Conservation (phyloP, 768 basidiomycete genomes). For the Suillus hirtellus region DNA sequence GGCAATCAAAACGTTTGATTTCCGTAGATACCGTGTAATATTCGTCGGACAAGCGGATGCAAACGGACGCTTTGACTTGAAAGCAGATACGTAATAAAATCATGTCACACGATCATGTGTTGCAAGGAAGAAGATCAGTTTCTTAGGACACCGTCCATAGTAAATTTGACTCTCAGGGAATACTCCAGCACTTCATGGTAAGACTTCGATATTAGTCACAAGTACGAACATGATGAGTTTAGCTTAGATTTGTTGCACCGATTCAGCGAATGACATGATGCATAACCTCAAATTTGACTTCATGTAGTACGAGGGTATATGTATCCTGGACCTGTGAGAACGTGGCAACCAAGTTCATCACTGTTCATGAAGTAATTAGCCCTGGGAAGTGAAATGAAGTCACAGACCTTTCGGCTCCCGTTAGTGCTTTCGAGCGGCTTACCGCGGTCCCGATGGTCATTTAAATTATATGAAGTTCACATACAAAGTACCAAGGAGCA, state of each 20-base stretch:
- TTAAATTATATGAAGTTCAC: neutral
- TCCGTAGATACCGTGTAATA: slow-evolving; percentile 17
- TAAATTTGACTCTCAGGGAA: neutral
- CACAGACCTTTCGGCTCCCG: neutral
- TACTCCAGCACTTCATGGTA: neutral
- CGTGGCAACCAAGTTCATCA: neutral
- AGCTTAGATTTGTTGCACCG: too few relatives aligned
- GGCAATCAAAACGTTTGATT: slow-evolving; percentile 8
- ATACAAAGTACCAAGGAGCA: neutral
- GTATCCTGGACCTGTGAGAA: slow-evolving; percentile 8
- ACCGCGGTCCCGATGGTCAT: neutral
- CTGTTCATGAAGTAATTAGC: neutral
- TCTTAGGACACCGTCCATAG: neutral
- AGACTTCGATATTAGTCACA: neutral
- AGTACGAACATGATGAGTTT: too few relatives aligned
- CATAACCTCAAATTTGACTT: slow-evolving; percentile 4
- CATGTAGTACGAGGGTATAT: neutral
- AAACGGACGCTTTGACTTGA: slow-evolving; percentile 8
- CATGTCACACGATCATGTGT: slow-evolving; percentile 3
- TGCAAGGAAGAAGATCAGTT: neutral
- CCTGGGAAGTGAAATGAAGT: neutral
- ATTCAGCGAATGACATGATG: neutral
- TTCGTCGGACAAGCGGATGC: slow-evolving; percentile 1
- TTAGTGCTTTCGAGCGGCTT: neutral
- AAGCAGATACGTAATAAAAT: slow-evolving; percentile 5